Conservation (phyloP, 352 stramenopile species). For the Globisporangium alternatum region DNA sequence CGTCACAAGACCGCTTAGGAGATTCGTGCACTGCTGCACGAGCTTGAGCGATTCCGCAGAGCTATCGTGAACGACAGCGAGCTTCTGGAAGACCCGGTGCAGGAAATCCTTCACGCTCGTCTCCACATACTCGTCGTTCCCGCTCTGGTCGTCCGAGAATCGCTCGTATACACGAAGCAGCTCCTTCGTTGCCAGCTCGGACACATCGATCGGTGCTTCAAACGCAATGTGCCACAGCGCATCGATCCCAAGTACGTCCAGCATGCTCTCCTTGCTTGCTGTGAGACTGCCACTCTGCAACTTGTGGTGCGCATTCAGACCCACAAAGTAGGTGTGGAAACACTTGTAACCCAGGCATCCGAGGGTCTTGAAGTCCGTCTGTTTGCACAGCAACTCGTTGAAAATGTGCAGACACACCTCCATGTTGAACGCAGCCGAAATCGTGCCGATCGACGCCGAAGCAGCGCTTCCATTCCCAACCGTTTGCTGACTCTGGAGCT, state of each 20-base stretch:
- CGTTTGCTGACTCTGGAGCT: constrained; percentile 21
- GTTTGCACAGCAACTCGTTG: constrained; percentile 74
- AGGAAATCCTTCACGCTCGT: constrained; percentile 74
- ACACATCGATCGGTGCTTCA: constrained; percentile 70
- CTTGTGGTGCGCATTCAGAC: constrained; percentile 63
- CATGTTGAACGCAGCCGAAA: constrained; percentile 71
- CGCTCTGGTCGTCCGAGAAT: constrained; percentile 35
- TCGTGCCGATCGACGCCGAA: constrained; percentile 26
- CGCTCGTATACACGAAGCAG: constrained; percentile 79
- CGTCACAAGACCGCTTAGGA: constrained; percentile 70
- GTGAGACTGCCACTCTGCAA: constrained; percentile 17
- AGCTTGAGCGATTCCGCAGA: constrained; percentile 52
- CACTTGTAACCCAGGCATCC: constrained; percentile 81
- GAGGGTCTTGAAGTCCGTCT: constrained; percentile 73
- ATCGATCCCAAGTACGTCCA: constrained; percentile 70
- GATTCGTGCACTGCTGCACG: constrained; percentile 74
- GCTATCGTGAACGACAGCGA: constrained; percentile 48
- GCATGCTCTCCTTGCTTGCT: constrained; percentile 18
- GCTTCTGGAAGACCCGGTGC: constrained; percentile 70
- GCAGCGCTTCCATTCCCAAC: constrained; percentile 18
- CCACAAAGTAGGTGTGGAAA: constrained; percentile 86
- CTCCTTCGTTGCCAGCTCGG: constrained; percentile 73
- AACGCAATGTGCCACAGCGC: constrained; percentile 83
- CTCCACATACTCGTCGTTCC: constrained; percentile 31
- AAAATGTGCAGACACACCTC: constrained; percentile 84